Base-by-base conservation (phyloP, 164 flowering plant genomes). In the Macadamia integrifolia region DNA sequence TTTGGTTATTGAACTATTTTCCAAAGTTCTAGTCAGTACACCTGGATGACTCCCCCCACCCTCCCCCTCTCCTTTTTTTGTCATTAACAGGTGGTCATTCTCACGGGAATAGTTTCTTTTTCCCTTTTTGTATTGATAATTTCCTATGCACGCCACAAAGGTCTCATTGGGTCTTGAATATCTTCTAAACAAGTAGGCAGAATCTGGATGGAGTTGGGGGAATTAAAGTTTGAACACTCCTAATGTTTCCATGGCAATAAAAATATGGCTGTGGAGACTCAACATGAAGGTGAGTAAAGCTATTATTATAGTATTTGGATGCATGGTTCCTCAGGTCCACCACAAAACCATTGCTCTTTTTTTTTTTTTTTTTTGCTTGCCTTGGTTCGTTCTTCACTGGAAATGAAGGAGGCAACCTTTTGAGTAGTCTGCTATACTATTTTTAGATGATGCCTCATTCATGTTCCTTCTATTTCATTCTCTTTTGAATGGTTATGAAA, bases 141-240 rank as follows among this genome's bases (percentile, higher is more conserved):
- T 67, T 73, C 83, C 10, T 84, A 82, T 69, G 88, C 92, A 30
- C 85, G 89, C 46, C 62, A 71, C 74, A 85, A 85, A 77, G 89
- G 89, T 68, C 87, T 87, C 12, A 76, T 87, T 43, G 89, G 88
- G 64, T 83, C 82, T 23, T 85, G 79, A 35, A 82, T 65, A 53
- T 55, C 55, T 65, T 65, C 35, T 59, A 50, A 23, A 13, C 28
- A 61, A 57, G 17, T 59, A 61, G 15, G 53, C 28, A 14, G 50
- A 23, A 1, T 6, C 31, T 63, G 9, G 11, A 46, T 44, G 14
- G 55, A n/a, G 49, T 32, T 14, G 3, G 3, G 29, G 9, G 59
- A 57, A 57, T 18, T 23, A 18, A 57, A 57, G 1, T 55, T 65
- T 35, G 23, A 40, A 23, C 42, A 55, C 66, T 69, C 60, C 48